phyloP scores from a whole-genome alignment of 495 filamentous ascomycete species.

The Daldinia childiae region DNA sequence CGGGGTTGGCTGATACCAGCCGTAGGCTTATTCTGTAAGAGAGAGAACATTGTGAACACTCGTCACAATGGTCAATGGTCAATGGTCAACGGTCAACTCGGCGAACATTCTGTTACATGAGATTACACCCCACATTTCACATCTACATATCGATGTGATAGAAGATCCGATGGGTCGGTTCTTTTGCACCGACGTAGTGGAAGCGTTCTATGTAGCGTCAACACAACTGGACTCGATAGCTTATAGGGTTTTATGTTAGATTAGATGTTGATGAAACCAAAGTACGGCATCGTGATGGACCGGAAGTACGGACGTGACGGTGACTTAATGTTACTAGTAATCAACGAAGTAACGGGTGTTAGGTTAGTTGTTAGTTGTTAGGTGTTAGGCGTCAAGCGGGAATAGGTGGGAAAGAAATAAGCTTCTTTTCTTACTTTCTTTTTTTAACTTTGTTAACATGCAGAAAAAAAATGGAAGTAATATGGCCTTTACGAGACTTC shows the following conservation, averaged over 20 bases:
- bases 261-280: conserved; percentile 20
- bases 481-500: conserved; percentile 14
- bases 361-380: neutral
- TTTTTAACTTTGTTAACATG: conserved; percentile 10
- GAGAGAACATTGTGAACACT: neutral
- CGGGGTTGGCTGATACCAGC: conserved; percentile 29
- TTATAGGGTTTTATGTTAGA: conserved; percentile 19
- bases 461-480: conserved; percentile 24
- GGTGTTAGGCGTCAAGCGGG: conserved; percentile 1
- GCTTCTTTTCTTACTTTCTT: conserved; percentile 27
- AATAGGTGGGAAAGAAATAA: conserved; percentile 37
- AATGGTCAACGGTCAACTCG: conserved; percentile 8
- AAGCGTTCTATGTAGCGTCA: conserved; percentile 16
- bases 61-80: conserved; percentile 9
- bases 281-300: conserved; percentile 23
- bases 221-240: conserved; percentile 8
- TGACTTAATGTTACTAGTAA: neutral
- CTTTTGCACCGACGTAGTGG: conserved; percentile 23
- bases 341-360: neutral
- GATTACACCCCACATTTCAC: conserved; percentile 35
- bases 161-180: conserved; percentile 32
- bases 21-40: conserved; percentile 24
- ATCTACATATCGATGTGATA: conserved; percentile 27
- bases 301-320: conserved; percentile 16
- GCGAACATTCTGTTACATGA: conserved; percentile 29